These are phyloP conservation scores for Teunomyces barrocoloradensis DNA, from an alignment of 805 yeast species.

Conservation along the genomic window DNA sequence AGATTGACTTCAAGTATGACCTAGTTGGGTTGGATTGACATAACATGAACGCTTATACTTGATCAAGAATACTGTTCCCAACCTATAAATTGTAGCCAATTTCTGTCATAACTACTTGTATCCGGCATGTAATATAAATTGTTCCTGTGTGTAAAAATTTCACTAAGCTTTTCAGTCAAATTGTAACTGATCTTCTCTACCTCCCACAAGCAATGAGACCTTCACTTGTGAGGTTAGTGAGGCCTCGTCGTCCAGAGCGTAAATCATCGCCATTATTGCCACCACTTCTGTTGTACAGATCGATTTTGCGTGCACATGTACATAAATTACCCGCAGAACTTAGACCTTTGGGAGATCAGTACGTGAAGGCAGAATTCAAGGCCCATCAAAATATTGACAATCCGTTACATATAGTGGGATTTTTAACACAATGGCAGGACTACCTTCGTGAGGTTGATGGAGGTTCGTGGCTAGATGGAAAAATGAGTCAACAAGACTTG, in stretches of 20 bases:
- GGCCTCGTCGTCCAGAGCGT: conserved; percentile 43
- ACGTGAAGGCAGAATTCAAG: conserved; percentile 85
- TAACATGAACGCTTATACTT: too few species aligned
- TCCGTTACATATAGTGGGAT: conserved; percentile 92
- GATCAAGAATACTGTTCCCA: too few species aligned
- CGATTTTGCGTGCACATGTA: conserved; percentile 77
- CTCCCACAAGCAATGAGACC: conserved; percentile 31
- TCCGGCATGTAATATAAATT: not conserved
- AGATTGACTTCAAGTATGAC: too few species aligned
- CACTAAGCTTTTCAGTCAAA: not conserved
- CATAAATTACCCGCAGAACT: conserved; percentile 63
- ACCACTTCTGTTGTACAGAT: conserved; percentile 74
- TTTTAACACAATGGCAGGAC: conserved; percentile 92
- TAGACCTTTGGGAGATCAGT: conserved; percentile 81
- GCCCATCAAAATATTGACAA: conserved; percentile 80
- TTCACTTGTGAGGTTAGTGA: conserved; percentile 30
- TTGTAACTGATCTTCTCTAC: not conserved
- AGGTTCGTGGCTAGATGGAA: conserved; percentile 40
- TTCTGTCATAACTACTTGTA: not conserved
- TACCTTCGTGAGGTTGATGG: conserved; percentile 59
- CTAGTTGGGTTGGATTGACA: too few species aligned
- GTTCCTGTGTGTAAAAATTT: not conserved
- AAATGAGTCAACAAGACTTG: conserved; percentile 59
- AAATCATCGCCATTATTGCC: conserved; percentile 58
- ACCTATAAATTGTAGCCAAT: too few species aligned